Conservation (phyloP, 1,284 basidiomycete genomes). For the Marasmius sp. region DNA sequence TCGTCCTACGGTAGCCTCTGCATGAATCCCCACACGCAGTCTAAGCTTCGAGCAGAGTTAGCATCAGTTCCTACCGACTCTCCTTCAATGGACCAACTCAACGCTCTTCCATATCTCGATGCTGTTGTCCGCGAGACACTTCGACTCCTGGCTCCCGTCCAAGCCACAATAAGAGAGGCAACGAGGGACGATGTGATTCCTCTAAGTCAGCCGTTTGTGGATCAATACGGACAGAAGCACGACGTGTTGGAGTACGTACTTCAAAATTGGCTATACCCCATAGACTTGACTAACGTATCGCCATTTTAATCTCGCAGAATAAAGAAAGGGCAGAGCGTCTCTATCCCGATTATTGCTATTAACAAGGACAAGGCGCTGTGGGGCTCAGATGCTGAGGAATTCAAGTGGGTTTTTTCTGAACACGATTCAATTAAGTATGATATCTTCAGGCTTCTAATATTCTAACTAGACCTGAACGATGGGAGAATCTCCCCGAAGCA, state of each 20-base stretch:
- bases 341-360: slow-evolving; percentile 48
- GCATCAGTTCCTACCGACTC: slow-evolving; percentile 44
- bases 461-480: not conserved
- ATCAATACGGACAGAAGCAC: slow-evolving; percentile 5
- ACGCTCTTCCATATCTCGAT: slow-evolving; percentile 60
- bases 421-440: too few relatives aligned
- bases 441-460: too few relatives aligned
- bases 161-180: slow-evolving; percentile 50
- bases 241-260: too few relatives aligned
- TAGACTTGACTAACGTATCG: too few relatives aligned
- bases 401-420: slow-evolving; percentile 37
- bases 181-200: slow-evolving; percentile 60
- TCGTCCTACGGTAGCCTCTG: too few relatives aligned
- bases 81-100: slow-evolving; percentile 63
- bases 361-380: slow-evolving; percentile 49
- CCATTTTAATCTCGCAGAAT: slow-evolving; percentile 20
- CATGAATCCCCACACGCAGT: slow-evolving; percentile 54
- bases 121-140: slow-evolving; percentile 69
- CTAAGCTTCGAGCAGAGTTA: slow-evolving; percentile 69
- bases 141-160: slow-evolving; percentile 64
- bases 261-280: too few relatives aligned
- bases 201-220: slow-evolving; percentile 37
- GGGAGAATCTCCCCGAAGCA: not conserved
- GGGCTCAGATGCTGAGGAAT: slow-evolving; percentile 55
- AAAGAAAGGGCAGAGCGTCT: slow-evolving; percentile 41